Percentiles rank a stretch among this genome's conserved stretches.
Conservation (phyloP, 805 yeast species). For the Ogataea zsoltii region DNA sequence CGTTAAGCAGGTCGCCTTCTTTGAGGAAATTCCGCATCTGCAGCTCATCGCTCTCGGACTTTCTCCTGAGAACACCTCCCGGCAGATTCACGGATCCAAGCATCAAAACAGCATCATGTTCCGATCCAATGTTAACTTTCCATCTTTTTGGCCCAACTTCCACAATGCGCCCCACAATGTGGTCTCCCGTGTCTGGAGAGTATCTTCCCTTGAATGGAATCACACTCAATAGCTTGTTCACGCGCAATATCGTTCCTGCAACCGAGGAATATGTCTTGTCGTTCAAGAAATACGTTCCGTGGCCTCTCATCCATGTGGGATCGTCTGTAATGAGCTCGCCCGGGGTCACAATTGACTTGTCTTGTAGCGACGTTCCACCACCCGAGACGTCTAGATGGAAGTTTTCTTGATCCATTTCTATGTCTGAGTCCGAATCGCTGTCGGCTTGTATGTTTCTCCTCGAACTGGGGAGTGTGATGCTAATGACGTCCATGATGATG, state of each 20-base stretch:
- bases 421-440: slow-evolving; percentile 24
- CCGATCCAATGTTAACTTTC: slow-evolving; percentile 97
- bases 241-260: slow-evolving; percentile 86
- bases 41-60: slow-evolving; percentile 91
- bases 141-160: slow-evolving; percentile 94
- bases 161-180: slow-evolving; percentile 87
- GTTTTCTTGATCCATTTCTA: slow-evolving; percentile 19
- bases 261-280: slow-evolving; percentile 85
- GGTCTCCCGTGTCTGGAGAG: slow-evolving; percentile 95
- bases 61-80: slow-evolving; percentile 93
- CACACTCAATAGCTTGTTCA: slow-evolving; percentile 84
- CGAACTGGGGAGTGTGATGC: slow-evolving; percentile 26
- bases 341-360: slow-evolving; percentile 70
- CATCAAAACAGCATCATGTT: slow-evolving; percentile 88
- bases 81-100: slow-evolving; percentile 96
- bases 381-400: slow-evolving; percentile 1
- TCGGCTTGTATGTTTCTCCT: slow-evolving; percentile 16
- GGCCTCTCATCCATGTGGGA: slow-evolving; percentile 98
- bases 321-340: slow-evolving; percentile 97
- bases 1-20: slow-evolving; percentile 94
- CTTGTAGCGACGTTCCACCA: slow-evolving; percentile 23
- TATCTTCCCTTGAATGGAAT: slow-evolving; percentile 85
- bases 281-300: slow-evolving; percentile 83
- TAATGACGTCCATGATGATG: slow-evolving; percentile 29
- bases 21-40: slow-evolving; percentile 93